Evolutionary conservation across 805 yeast species (phyloP), one percentile per base, ranked within the genome.

Genomic region (Blastobotrys chiropterorum): DNA sequence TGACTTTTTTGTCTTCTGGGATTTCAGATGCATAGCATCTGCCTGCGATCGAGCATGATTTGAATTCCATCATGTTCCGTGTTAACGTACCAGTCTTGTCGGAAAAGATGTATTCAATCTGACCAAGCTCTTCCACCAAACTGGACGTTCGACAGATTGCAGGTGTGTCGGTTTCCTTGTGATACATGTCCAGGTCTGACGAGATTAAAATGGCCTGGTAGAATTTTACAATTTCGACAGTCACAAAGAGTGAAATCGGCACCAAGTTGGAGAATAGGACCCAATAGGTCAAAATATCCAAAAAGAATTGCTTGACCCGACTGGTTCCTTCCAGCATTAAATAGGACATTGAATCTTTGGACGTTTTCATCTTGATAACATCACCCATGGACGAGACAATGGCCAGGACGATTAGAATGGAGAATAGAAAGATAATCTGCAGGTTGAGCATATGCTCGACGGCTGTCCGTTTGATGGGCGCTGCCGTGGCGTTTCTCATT

Each of bases 31-130:
- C 86, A 66, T 90, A 94, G 63, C 96, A 86, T 50, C 80, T 80
- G 0, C 98, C 99, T 2, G 90, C 97, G 64, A 94, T 89, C 0
- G 97, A 80, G 62, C 97, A 90, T 6, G 94, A 82, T 66, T 87
- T 90, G 71, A 88, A 94, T 68, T 90, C 98, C 99, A 94, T 94
- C 51, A 94, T 85, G 64, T 94, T 94, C 68, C 97, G 73, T 0
- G 99, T 94, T 53, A 94, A 74, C 0, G 99, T 94, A 30, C 99
- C 99, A 0, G 99, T 94, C 66, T 94, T 94, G 68, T 94, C 99
- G 67, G 96, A 87, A 71, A 94, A 94, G 19, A 94, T 86, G 64
- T 90, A 90, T 65, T 92, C 95, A 62, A 94, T 90, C 67, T 94
- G 99, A 22, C 99, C 99, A 57, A 94, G 74, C 62, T 94, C 99